A percentile compares a stretch with the other conserved stretches of the same genome.
phyloP scores from a whole-genome alignment of 768 basidiomycete species.

The Kondoa malvinella region DNA sequence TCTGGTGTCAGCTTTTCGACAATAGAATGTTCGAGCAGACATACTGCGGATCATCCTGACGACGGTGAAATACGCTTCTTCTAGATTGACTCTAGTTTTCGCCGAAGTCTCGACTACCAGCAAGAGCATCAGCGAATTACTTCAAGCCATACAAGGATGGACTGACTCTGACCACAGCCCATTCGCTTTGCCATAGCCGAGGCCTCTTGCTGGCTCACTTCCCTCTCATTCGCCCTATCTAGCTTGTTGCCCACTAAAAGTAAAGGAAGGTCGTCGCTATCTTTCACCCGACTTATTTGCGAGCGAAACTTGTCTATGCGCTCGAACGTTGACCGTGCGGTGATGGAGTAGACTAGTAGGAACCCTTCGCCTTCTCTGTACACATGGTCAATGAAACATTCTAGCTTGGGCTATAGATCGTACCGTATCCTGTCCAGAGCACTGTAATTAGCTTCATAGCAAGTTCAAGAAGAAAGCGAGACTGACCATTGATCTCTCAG shows the following conservation, averaged over 20 bases:
- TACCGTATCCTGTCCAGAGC: not conserved
- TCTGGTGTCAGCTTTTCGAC: conserved; percentile 2
- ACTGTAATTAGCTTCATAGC: not conserved
- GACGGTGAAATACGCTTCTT: conserved; percentile 53
- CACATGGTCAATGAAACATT: not conserved
- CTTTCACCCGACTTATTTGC: conserved; percentile 82
- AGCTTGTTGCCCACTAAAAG: conserved; percentile 97
- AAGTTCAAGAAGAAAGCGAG: not conserved
- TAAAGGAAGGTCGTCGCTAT: conserved; percentile 85
- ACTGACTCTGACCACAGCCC: conserved; percentile 40
- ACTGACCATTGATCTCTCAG: conserved; percentile 28
- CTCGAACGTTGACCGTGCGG: conserved; percentile 92
- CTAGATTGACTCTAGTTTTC: conserved; percentile 82
- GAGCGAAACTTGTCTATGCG: conserved; percentile 92
- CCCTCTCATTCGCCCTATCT: conserved; percentile 86
- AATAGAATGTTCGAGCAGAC: not conserved
- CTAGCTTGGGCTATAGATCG: not conserved
- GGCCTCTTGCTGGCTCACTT: conserved; percentile 84
- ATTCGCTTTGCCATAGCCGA: conserved; percentile 59
- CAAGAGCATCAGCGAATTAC: no score
- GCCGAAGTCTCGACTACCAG: conserved; percentile 70
- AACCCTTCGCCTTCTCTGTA: conserved; percentile 64
- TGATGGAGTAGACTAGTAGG: conserved; percentile 92
- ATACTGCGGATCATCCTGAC: conserved; percentile 16
- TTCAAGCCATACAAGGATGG: not conserved